Evolutionary conservation across 768 basidiomycete genomes (phyloP).

Genomic region (Hortiboletus campestris): DNA sequence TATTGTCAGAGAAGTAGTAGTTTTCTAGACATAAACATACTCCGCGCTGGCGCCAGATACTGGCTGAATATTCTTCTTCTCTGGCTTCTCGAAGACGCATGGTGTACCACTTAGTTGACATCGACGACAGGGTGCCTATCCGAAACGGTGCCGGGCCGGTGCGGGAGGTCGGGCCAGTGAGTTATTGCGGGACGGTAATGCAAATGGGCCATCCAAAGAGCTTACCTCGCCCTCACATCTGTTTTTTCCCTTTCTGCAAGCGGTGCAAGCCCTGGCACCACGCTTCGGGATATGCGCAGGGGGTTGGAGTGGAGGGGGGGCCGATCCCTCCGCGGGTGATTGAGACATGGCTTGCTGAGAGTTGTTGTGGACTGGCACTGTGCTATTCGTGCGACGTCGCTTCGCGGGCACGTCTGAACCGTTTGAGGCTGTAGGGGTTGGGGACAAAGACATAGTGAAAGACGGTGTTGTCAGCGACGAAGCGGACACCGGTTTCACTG

Average conservation of each 20-base stretch:
- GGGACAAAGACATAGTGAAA: conserved; percentile 62
- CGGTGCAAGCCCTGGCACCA: conserved; percentile 85
- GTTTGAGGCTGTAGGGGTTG: conserved; percentile 56
- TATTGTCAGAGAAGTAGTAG: conserved; percentile 17
- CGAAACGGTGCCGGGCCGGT: conserved; percentile 64
- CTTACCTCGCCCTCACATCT: conserved; percentile 89
- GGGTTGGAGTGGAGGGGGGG: conserved; percentile 29
- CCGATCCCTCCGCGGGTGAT: conserved; percentile 34
- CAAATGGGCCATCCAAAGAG: conserved; percentile 29
- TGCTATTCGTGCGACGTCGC: conserved; percentile 51
- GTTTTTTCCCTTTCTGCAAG: conserved; percentile 90
- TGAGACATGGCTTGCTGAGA: conserved; percentile 32
- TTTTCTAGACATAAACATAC: conserved; percentile 42
- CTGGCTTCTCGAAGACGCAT: conserved; percentile 89
- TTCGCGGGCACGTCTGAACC: conserved; percentile 54
- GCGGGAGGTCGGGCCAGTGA: conserved; percentile 68
- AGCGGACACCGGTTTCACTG: not conserved
- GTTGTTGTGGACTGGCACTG: conserved; percentile 10
- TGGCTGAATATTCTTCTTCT: conserved; percentile 71
- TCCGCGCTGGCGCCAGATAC: conserved; percentile 68
- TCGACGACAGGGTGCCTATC: conserved; percentile 84
- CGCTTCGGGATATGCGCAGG: conserved; percentile 79
- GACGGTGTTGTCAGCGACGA: conserved; percentile 7
- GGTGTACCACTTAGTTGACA: conserved; percentile 79
- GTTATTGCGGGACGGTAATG: conserved; percentile 43